A percentile compares a stretch with the other conserved stretches of the same genome.
These are phyloP conservation scores for Biscogniauxia mediterranea DNA, from an alignment of 2,329 filamentous ascomycete species.

Conservation along the genomic window DNA sequence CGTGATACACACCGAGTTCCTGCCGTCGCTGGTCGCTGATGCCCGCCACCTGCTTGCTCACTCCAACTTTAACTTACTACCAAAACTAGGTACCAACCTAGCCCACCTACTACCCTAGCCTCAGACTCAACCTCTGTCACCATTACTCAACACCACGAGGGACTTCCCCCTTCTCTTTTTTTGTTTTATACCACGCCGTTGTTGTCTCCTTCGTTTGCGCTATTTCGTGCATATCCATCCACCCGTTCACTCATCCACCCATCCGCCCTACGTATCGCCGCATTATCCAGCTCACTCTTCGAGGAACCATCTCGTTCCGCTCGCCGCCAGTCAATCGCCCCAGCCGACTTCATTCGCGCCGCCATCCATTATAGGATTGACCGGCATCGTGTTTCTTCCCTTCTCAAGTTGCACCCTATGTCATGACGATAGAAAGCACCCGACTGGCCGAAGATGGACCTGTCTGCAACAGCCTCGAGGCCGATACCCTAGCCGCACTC, in stretches of 20 bases:
- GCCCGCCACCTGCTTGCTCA: no score
- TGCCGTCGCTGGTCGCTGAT: background rate
- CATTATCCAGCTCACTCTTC: background rate
- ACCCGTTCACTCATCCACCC: background rate
- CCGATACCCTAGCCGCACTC: slow-evolving; percentile 54
- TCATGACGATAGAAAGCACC: slow-evolving; percentile 48
- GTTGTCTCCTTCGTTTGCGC: background rate
- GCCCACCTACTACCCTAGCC: no score
- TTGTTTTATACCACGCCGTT: background rate
- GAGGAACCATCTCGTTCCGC: background rate
- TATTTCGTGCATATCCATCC: background rate
- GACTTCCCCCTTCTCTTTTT: background rate
- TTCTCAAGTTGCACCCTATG: slow-evolving; percentile 14
- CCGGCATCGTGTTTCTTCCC: slow-evolving; percentile 4
- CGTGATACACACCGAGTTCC: background rate
- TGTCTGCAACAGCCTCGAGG: slow-evolving; percentile 36
- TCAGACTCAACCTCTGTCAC: background rate
- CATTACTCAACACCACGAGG: background rate
- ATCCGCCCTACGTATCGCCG: background rate
- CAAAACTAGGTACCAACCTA: no score
- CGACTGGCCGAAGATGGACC: slow-evolving; percentile 35
- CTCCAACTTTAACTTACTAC: background rate
- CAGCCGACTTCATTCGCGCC: background rate
- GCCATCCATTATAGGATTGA: background rate
- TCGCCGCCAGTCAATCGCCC: background rate